Evolutionary conservation across 2,329 filamentous ascomycete genomes (phyloP).

Genomic region (Talaromyces funiculosus): DNA sequence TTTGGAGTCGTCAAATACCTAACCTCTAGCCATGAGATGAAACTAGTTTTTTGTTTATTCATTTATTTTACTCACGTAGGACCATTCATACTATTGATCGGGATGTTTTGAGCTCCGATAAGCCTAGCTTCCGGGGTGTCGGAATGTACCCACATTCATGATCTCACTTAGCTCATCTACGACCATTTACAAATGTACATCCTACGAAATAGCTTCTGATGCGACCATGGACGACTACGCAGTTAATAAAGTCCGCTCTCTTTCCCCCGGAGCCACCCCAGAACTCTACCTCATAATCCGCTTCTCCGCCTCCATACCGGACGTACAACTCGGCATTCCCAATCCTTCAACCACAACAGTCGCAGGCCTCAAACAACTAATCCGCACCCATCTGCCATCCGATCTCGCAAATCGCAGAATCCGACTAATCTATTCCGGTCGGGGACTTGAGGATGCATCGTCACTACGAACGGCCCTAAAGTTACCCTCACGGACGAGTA

Average conservation of each 20-base stretch:
- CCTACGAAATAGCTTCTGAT: slow-evolving; percentile 3
- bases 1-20: too few relatives aligned
- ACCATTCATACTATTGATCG: neutral
- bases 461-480: slow-evolving; percentile 65
- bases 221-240: slow-evolving; percentile 7
- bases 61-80: neutral
- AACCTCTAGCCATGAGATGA: too few relatives aligned
- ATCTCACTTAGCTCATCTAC: neutral
- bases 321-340: slow-evolving; percentile 72
- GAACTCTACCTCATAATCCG: slow-evolving; percentile 73
- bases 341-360: slow-evolving; percentile 64
- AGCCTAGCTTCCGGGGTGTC: neutral
- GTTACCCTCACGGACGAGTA: slow-evolving; percentile 49
- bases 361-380: slow-evolving; percentile 72
- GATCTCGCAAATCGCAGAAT: slow-evolving; percentile 63
- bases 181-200: neutral
- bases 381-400: slow-evolving; percentile 64
- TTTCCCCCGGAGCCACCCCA: slow-evolving; percentile 16
- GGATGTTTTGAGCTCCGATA: neutral
- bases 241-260: slow-evolving; percentile 16
- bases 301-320: slow-evolving; percentile 79
- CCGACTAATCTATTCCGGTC: slow-evolving; percentile 84
- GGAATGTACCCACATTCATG: neutral
- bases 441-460: slow-evolving; percentile 69
- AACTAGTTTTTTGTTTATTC: too few relatives aligned